phyloP scores from a whole-genome alignment of 1,139 yeast genomes.

The Saccharomyces pastorianus region DNA sequence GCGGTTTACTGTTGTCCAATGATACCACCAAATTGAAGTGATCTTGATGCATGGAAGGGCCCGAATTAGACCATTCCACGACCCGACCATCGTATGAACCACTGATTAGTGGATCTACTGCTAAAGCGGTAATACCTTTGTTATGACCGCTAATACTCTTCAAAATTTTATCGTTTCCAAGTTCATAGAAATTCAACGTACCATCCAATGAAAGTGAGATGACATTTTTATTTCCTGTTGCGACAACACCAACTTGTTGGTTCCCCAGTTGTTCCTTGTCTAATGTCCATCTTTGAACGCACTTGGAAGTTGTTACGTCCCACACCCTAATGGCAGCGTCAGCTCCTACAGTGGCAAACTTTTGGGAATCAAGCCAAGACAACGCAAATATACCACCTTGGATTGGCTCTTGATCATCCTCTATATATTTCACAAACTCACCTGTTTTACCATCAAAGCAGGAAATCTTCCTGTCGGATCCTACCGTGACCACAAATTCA shows the following conservation, averaged over 20 bases:
- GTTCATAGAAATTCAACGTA: conserved; percentile 40
- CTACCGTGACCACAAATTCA: conserved; percentile 65
- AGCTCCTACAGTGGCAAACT: conserved; percentile 75
- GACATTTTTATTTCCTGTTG: conserved; percentile 46
- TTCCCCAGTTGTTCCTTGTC: conserved; percentile 39
- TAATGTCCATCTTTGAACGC: conserved; percentile 40
- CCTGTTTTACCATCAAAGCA: conserved; percentile 87
- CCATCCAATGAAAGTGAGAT: conserved; percentile 71
- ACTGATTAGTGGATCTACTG: conserved; percentile 37
- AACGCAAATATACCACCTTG: conserved; percentile 71
- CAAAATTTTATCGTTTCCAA: conserved; percentile 34
- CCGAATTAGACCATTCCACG: conserved; percentile 43
- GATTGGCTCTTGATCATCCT: conserved; percentile 44
- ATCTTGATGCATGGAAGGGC: conserved; percentile 34
- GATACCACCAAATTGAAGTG: conserved; percentile 56
- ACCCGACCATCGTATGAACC: conserved; percentile 84
- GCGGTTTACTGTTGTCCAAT: conserved; percentile 27
- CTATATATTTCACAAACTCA: conserved; percentile 50
- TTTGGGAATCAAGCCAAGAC: conserved; percentile 56
- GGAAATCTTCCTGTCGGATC: conserved; percentile 72
- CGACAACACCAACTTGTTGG: conserved; percentile 78
- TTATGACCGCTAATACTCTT: conserved; percentile 68
- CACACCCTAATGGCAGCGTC: conserved; percentile 69
- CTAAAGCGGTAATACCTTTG: conserved; percentile 59
- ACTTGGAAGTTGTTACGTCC: conserved; percentile 38